Conservation (phyloP, 176 grass and related monocot species). For the Thalia dealbata region DNA sequence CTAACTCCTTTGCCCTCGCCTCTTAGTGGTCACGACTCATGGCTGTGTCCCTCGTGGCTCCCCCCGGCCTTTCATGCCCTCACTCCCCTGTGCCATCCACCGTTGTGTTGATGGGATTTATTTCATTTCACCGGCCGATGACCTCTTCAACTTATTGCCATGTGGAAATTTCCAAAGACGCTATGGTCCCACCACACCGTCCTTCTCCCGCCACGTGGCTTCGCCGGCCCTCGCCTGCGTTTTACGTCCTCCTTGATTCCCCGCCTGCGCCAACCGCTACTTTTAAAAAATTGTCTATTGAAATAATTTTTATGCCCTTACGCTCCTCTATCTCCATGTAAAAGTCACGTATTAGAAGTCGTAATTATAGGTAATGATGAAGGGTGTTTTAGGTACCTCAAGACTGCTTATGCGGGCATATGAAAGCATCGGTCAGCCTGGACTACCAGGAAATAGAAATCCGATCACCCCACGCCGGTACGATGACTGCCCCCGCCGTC, state of each 20-base stretch:
- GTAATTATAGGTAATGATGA: neutral
- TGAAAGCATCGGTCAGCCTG: slow-evolving; percentile 2
- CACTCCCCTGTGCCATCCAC: no score
- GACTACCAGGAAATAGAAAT: neutral
- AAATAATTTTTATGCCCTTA: neutral
- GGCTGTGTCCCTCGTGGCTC: no score
- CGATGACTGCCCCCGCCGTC: slow-evolving; percentile 27
- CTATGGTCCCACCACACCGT: neutral
- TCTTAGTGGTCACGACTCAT: no score
- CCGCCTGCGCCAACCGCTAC: neutral
- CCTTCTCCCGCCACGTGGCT: neutral
- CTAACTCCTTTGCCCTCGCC: no score
- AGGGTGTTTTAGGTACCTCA: neutral
- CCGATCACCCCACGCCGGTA: neutral
- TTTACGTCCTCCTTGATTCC: neutral
- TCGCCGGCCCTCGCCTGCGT: neutral
- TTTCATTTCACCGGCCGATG: neutral
- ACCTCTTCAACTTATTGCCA: neutral
- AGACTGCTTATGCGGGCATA: neutral
- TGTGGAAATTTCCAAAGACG: neutral
- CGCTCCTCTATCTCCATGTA: neutral
- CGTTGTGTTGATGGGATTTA: no score
- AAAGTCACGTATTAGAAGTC: neutral
- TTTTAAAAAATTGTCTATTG: neutral
- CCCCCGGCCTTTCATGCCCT: no score